phyloP scores from a whole-genome alignment of 169 alveolate genomes.

The Babesia ovata region DNA sequence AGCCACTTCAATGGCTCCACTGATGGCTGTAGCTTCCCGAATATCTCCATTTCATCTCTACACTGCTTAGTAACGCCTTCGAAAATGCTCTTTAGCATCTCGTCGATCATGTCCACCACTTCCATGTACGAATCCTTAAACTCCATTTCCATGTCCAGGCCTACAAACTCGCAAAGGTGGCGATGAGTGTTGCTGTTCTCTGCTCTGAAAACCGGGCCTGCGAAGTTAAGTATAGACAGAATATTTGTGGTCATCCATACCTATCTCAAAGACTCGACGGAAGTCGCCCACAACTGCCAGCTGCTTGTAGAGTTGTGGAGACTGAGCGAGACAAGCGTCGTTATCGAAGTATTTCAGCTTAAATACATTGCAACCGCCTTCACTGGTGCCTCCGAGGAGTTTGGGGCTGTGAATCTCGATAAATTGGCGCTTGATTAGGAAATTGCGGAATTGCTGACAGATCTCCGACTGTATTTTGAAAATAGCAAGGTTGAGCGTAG shows the following conservation, averaged over 20 bases:
- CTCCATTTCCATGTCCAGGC: conserved; percentile 98
- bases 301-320: conserved; percentile 99
- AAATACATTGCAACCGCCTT: conserved; percentile 98
- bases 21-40: conserved; percentile 48
- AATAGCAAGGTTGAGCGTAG: conserved; percentile 83
- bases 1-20: conserved; percentile 50
- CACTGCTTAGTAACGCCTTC: conserved; percentile 82
- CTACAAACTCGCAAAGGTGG: conserved; percentile 99
- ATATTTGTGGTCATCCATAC: conserved; percentile 39
- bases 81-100: conserved; percentile 89
- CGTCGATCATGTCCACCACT: conserved; percentile 91
- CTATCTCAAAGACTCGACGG: conserved; percentile 97
- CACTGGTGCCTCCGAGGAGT: conserved; percentile 98
- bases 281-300: conserved; percentile 97
- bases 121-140: conserved; percentile 95
- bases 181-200: conserved; percentile 98
- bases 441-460: conserved; percentile 91
- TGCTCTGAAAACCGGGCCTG: conserved; percentile 98
- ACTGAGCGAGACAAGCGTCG: conserved; percentile 93
- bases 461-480: conserved; percentile 93
- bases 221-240: background rate
- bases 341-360: conserved; percentile 91
- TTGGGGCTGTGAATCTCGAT: conserved; percentile 99
- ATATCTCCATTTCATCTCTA: conserved; percentile 68
- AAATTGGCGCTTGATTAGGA: conserved; percentile 86